phyloP scores from a whole-genome alignment of 129 eudicot species.

The Helianthus annuus region DNA sequence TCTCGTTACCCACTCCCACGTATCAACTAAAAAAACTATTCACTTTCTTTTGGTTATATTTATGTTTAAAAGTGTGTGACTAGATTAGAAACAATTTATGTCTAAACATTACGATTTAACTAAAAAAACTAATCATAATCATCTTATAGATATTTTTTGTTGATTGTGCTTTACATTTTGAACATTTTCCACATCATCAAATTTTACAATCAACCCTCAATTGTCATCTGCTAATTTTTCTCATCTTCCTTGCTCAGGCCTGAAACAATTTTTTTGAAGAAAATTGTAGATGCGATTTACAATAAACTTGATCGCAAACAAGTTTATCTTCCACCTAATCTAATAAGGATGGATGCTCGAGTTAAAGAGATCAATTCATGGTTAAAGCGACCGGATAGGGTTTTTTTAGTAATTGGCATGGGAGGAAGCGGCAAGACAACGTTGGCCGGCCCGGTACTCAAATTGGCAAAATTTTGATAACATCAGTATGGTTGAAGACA shows the following conservation, averaged over 20 bases:
- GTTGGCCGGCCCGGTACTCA: too few species aligned
- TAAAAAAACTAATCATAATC: too few species aligned
- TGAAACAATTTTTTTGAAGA: constrained; percentile 11
- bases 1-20: too few species aligned
- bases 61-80: too few species aligned
- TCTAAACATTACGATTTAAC: too few species aligned
- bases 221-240: not conserved
- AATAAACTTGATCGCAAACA: constrained; percentile 13
- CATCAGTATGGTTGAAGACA: constrained; percentile 22
- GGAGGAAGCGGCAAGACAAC: constrained; percentile 16
- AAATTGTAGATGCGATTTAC: constrained; percentile 6
- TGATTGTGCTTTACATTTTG: not conserved
- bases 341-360: constrained; percentile 15
- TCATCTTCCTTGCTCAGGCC: not conserved
- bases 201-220: not conserved
- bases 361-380: constrained; percentile 2
- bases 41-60: too few species aligned
- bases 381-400: not conserved
- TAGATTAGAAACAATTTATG: too few species aligned
- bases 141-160: too few species aligned
- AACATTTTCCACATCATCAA: too few species aligned
- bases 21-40: too few species aligned
- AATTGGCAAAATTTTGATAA: constrained; percentile 21
- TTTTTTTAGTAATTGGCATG: constrained; percentile 2
- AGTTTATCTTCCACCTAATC: constrained; percentile 6